phyloP scores from a whole-genome alignment of 768 basidiomycete genomes.

The Leccinum olivaceopallidum region DNA sequence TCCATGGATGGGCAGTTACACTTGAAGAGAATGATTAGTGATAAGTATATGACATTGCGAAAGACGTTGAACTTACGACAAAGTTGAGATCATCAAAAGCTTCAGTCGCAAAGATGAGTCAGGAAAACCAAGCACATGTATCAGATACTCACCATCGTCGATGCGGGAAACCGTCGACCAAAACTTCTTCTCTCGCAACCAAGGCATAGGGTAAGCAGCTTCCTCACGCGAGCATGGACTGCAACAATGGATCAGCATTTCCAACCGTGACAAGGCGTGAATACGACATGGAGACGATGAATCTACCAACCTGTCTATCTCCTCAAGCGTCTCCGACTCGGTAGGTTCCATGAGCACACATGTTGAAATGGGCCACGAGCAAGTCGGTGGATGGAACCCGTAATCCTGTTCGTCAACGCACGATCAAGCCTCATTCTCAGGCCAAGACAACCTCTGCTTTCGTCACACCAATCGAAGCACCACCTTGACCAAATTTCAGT shows the following conservation, averaged over 20 bases:
- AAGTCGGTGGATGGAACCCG: constrained; percentile 96
- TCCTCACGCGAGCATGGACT: constrained; percentile 89
- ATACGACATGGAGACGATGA: background rate
- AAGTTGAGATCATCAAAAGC: constrained; percentile 94
- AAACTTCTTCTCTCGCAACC: constrained; percentile 87
- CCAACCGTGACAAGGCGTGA: background rate
- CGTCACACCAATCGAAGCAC: constrained; percentile 52
- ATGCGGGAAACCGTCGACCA: constrained; percentile 63
- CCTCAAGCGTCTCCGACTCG: constrained; percentile 91
- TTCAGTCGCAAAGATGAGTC: constrained; percentile 32
- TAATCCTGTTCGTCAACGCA: constrained; percentile 57
- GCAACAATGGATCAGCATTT: constrained; percentile 6
- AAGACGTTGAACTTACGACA: constrained; percentile 54
- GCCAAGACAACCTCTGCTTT: constrained; percentile 55
- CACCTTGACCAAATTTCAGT: constrained; percentile 36
- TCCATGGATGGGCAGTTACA: constrained; percentile 88
- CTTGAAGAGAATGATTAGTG: constrained; percentile 38
- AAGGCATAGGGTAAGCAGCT: constrained; percentile 88
- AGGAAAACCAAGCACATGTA: background rate
- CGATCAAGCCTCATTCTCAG: background rate
- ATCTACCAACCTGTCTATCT: constrained; percentile 72
- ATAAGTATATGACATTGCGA: background rate
- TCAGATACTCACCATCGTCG: constrained; percentile 77
- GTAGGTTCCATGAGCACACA: constrained; percentile 99
- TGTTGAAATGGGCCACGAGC: constrained; percentile 97